Base-by-base conservation (phyloP, 2,329 filamentous ascomycete genomes). In the Teratosphaeria pseudoeucalypti region DNA sequence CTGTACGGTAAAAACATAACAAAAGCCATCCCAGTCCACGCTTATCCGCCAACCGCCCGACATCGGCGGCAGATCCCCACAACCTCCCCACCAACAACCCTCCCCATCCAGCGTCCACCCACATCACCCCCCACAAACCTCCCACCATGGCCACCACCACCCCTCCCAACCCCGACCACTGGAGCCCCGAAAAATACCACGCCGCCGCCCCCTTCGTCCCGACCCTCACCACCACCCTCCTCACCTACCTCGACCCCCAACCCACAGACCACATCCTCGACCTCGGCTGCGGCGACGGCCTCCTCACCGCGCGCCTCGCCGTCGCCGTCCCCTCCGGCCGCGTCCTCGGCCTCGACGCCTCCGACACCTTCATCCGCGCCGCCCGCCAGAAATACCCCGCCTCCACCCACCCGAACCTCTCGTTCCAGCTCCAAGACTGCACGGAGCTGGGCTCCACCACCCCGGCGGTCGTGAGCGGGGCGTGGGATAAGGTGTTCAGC, bases 271-370 rank as follows among this genome's bases (percentile, higher is more conserved):
- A 54, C 16, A 74, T 77, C 64, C 70, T 77, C 57, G 73, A 75
- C 64, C 67, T 75, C 29, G 73, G 73, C 60, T 74, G 73, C 62
- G 73, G 73, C 55, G 73, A 77, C 58, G 75, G 75, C 34, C 63
- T 68, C 34, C 67, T 78, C 23, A 77, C 75, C n/a, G 64, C 71
- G 12, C 66, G 70, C 54, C 68, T 78, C 63, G 70, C 74, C 26
- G 23, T 2, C n/a, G 56, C 1, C 61, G 68, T 62, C 0, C 54
- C 64, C 10, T 37, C 58, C 27, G 70, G 69, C 54, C 47, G 60
- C 23, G 68, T 77, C 29, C 65, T 74, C 26, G 76, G 74, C 54
- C 66, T 78, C 54, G 76, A 78, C 60, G 68, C 73, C 12, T 77
- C 74, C 1, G 47, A 65, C 6, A 72, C 73, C 47, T 74, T 78